Evolutionary conservation across 257 asterid species (phyloP).

Genomic region (Ehretia macrophylla): DNA sequence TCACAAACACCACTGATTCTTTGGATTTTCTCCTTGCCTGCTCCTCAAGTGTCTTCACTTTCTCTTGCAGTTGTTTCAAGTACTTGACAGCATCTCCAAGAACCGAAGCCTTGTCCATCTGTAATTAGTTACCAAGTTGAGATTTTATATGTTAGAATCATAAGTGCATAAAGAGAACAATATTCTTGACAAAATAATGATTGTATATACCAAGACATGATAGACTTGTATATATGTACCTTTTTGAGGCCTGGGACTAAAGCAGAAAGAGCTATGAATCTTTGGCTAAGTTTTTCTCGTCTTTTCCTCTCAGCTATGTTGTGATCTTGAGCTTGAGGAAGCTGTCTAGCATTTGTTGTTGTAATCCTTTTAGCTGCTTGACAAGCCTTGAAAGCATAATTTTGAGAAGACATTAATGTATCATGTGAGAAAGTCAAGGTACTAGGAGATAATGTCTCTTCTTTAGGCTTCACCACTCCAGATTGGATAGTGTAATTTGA

Average conservation of each 20-base stretch:
- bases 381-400: conserved; percentile 35
- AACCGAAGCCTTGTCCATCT: conserved; percentile 90
- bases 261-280: conserved; percentile 77
- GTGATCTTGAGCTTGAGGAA: conserved; percentile 67
- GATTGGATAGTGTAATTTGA: conserved; percentile 13
- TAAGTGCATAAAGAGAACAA: background rate
- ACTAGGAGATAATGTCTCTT: conserved; percentile 35
- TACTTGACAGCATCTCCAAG: conserved; percentile 82
- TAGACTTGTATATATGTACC: conserved; percentile 36
- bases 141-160: background rate
- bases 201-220: background rate
- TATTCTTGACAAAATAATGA: no score
- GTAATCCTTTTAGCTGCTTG: conserved; percentile 40
- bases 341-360: conserved; percentile 25
- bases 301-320: conserved; percentile 81
- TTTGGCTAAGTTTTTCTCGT: conserved; percentile 76
- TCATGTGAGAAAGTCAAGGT: conserved; percentile 28
- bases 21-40: conserved; percentile 37
- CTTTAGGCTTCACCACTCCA: conserved; percentile 45
- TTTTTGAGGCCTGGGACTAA: conserved; percentile 82
- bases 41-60: conserved; percentile 60
- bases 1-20: conserved; percentile 50
- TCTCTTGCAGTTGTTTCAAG: conserved; percentile 76
- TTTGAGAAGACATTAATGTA: conserved; percentile 16
- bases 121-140: background rate